Evolutionary conservation across 345 rosid genomes (phyloP), one percentile per base, ranked within the genome.

Genomic region (Crucihimalaya himalaica): DNA sequence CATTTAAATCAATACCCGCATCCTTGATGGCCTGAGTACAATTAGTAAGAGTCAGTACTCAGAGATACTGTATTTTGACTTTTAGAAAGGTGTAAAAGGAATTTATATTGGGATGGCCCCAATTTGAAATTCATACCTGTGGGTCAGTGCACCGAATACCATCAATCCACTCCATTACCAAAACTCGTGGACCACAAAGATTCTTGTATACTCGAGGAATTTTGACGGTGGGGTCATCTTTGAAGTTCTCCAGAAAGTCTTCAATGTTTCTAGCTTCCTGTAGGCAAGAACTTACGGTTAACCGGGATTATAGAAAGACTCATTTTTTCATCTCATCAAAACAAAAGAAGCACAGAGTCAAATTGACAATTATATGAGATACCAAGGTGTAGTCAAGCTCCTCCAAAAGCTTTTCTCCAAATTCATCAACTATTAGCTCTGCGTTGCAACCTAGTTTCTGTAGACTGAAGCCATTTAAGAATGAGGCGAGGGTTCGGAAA

Each of bases 161-260:
- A 78, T 94, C 98, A 56, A 94, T 94, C 98, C 98, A 94, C 71
- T 94, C 98, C 98, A 94, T 94, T 48, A 91, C 98, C 63, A 94
- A 68, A 86, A 91, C 97, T 74, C 95, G 93, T 29, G 95, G 82
- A 63, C 98, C 98, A 66, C 87, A 91, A 71, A 91, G 96, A 65
- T 83, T 74, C 80, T 74, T 91, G 83, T 94, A 91, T 77, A 88
- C 98, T 57, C 73, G 78, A 70, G 98, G 98, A 81, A 94, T 94
- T 82, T 94, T 94, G 65, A 94, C 98, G 31, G 96, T 87, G 14
- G 96, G 97, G 77, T 94, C 98, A 75, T 83, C 84, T 86, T 87
- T 87, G 83, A 94, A 94, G 84, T 94, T 94, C 83, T 87, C 97
- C 65, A 91, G 62, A 67, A 94, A 94, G 78, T 94, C 98, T 80